A percentile compares a stretch with the other conserved stretches of the same genome.
phyloP scores from a whole-genome alignment of 139 green algal genomes.

The Haematococcus lacustris region DNA sequence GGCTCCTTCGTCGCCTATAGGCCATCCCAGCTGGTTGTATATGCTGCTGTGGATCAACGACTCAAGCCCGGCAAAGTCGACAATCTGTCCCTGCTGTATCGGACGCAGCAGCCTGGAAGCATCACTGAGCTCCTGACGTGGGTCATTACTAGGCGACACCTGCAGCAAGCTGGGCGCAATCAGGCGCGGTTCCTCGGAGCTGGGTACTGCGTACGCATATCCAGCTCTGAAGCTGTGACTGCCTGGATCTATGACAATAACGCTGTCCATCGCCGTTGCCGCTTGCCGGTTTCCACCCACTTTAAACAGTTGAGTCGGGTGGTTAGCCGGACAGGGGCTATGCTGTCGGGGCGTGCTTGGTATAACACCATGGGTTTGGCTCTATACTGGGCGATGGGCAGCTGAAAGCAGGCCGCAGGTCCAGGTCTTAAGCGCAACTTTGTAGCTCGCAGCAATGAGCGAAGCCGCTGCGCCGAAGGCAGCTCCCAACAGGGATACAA shows the following conservation, averaged over 20 bases:
- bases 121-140: background rate
- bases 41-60: constrained; percentile 56
- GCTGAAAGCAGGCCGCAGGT: too few relatives aligned
- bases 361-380: too few relatives aligned
- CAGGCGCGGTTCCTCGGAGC: constrained; percentile 51
- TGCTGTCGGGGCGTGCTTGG: too few relatives aligned
- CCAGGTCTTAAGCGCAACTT: too few relatives aligned
- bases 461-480: too few relatives aligned
- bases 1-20: constrained; percentile 52
- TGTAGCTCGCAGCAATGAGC: too few relatives aligned
- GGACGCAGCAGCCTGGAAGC: background rate
- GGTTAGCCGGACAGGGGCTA: too few relatives aligned
- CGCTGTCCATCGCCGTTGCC: constrained; percentile 40
- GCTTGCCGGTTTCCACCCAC: too few relatives aligned
- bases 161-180: background rate
- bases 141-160: background rate
- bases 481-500: too few relatives aligned
- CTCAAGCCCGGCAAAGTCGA: constrained; percentile 59
- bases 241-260: constrained; percentile 57
- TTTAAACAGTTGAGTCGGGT: too few relatives aligned
- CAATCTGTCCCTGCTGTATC: constrained; percentile 38
- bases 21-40: constrained; percentile 68
- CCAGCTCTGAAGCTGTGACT: constrained; percentile 61
- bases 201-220: constrained; percentile 45
- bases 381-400: too few relatives aligned